These are phyloP conservation scores for Gnomoniopsis sp. DNA, from an alignment of 2,329 filamentous ascomycete genomes.

Conservation along the genomic window DNA sequence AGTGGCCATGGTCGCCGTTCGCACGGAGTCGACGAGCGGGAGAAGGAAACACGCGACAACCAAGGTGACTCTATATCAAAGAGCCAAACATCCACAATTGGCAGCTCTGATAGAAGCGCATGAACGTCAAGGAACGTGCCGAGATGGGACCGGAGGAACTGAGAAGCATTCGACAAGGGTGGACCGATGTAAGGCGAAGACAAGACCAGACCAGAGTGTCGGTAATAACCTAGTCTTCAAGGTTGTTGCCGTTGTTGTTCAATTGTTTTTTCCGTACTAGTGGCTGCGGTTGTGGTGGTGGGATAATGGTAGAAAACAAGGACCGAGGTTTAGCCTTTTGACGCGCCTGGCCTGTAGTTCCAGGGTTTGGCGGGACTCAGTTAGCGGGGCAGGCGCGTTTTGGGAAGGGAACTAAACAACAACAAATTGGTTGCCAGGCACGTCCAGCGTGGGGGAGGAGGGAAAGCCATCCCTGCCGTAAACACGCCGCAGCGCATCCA, in stretches of 20 bases:
- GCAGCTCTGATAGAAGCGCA: neutral
- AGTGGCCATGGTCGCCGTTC: neutral
- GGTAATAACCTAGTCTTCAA: no score
- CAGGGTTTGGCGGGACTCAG: neutral
- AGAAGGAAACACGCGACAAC: neutral
- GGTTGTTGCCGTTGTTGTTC: neutral
- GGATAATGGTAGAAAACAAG: neutral
- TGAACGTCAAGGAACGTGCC: neutral
- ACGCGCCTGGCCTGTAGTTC: neutral
- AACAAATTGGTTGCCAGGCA: conserved; percentile 13
- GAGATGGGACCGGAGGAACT: neutral
- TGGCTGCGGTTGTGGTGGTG: neutral
- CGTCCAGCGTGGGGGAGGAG: neutral
- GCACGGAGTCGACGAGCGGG: neutral
- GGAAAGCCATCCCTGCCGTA: neutral
- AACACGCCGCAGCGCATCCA: neutral
- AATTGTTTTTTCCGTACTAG: neutral
- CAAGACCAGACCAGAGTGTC: neutral
- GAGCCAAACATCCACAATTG: neutral
- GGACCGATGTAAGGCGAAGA: neutral
- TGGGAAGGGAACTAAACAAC: conserved; percentile 6
- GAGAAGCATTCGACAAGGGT: neutral
- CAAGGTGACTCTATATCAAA: neutral
- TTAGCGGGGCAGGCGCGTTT: conserved; percentile 7
- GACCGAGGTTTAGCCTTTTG: neutral